Evolutionary conservation across 164 flowering plant genomes (phyloP).

Genomic region (Platanus orientalis): DNA sequence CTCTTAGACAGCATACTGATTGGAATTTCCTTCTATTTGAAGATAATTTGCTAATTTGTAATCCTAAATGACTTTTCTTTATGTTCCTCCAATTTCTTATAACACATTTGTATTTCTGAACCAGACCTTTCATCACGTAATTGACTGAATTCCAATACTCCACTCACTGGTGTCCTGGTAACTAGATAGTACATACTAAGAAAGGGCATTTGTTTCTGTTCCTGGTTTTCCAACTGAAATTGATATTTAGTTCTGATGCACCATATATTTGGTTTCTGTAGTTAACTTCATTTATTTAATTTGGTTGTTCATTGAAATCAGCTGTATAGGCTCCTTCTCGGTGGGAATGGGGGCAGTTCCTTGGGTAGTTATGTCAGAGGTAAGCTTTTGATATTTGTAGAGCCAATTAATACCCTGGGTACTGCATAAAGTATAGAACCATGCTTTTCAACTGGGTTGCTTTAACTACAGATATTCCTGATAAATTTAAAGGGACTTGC

Average conservation of each 20-base stretch:
- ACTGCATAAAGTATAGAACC: no score
- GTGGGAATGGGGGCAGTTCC: no score
- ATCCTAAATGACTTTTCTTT: background rate
- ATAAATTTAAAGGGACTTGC: constrained; percentile 82
- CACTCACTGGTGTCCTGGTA: constrained; percentile 79
- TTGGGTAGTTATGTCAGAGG: no score
- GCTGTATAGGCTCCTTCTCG: constrained; percentile 70
- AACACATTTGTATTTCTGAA: constrained; percentile 10
- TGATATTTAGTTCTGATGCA: background rate
- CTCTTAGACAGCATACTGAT: constrained; percentile 48
- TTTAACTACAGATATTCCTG: constrained; percentile 64
- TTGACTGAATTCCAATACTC: constrained; percentile 39
- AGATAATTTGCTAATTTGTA: constrained; percentile 36
- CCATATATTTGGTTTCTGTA: no score
- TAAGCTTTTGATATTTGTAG: no score
- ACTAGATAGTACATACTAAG: background rate
- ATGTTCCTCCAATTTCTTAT: background rate
- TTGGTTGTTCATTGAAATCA: constrained; percentile 17
- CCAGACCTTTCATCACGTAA: constrained; percentile 46
- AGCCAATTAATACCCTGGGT: no score
- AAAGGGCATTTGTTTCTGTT: background rate
- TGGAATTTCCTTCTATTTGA: constrained; percentile 66
- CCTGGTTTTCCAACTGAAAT: background rate
- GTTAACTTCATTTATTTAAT: no score
- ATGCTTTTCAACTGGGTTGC: no score